These are phyloP conservation scores for Hevea brasiliensis DNA, from an alignment of 345 rosid species.

Conservation along the genomic window DNA sequence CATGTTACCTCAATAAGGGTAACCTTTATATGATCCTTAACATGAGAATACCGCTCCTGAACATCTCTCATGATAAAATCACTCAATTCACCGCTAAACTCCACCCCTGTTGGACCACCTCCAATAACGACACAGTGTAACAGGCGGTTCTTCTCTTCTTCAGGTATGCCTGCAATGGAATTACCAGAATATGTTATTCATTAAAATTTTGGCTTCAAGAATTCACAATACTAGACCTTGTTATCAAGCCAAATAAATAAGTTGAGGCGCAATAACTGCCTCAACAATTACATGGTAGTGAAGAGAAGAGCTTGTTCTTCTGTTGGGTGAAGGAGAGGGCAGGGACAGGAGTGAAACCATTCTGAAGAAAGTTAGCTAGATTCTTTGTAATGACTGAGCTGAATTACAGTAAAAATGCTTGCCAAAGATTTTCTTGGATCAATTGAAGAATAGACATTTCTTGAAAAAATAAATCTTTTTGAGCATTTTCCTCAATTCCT, in stretches of 20 bases:
- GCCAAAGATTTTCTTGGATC: too few species aligned
- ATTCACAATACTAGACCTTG: not conserved
- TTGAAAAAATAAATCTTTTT: not conserved
- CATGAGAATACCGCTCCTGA: constrained; percentile 60
- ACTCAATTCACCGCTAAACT: constrained; percentile 92
- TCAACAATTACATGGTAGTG: too few species aligned
- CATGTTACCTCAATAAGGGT: constrained; percentile 82
- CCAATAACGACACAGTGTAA: constrained; percentile 90
- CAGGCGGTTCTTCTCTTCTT: constrained; percentile 74
- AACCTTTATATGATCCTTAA: constrained; percentile 73
- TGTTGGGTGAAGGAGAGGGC: too few species aligned
- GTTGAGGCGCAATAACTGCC: too few species aligned
- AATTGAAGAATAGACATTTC: too few species aligned
- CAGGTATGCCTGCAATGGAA: constrained; percentile 55
- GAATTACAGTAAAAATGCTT: too few species aligned
- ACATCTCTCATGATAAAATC: constrained; percentile 94
- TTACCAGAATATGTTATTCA: not conserved
- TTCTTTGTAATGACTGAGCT: too few species aligned
- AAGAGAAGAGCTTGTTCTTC: too few species aligned
- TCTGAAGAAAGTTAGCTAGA: too few species aligned
- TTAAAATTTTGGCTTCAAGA: not conserved
- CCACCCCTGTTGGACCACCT: constrained; percentile 98
- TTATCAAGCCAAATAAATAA: too few species aligned
- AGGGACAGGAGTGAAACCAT: too few species aligned
- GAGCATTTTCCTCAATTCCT: not conserved